phyloP scores from a whole-genome alignment of 495 filamentous ascomycete genomes.

The Peziza echinospora region DNA sequence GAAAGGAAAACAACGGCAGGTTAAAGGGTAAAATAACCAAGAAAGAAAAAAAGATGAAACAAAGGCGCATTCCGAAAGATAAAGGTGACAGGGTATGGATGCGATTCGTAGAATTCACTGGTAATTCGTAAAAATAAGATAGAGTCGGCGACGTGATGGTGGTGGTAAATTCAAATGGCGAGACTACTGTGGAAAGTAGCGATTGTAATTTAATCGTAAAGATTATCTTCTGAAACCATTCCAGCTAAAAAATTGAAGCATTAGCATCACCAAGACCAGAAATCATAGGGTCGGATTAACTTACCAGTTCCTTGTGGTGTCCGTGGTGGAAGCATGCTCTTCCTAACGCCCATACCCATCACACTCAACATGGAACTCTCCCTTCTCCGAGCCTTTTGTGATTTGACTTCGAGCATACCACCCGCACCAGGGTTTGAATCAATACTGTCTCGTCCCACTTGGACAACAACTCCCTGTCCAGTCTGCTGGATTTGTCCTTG shows the following conservation, averaged over 20 bases:
- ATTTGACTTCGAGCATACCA: slow-evolving; percentile 4
- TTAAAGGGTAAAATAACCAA: no score
- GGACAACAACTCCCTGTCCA: background rate
- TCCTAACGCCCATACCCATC: slow-evolving; percentile 18
- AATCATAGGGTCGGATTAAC: background rate
- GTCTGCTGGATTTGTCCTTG: background rate
- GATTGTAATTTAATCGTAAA: no score
- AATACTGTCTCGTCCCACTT: slow-evolving; percentile 3
- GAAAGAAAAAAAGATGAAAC: no score
- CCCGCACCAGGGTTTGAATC: background rate
- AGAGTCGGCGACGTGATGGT: no score
- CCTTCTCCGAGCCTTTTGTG: slow-evolving; percentile 30
- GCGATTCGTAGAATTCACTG: no score
- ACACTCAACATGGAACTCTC: slow-evolving; percentile 41
- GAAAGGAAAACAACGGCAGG: no score
- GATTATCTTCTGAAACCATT: background rate
- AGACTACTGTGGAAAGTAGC: no score
- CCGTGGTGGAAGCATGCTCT: background rate
- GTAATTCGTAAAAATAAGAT: no score
- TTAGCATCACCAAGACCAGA: background rate
- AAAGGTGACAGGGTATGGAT: no score
- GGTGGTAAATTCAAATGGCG: no score
- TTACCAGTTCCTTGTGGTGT: background rate
- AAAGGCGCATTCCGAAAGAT: no score
- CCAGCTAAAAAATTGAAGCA: background rate